Evolutionary conservation across 306 rosid genomes (phyloP), one percentile per base, ranked within the genome.

Genomic region (Argentina anserina): DNA sequence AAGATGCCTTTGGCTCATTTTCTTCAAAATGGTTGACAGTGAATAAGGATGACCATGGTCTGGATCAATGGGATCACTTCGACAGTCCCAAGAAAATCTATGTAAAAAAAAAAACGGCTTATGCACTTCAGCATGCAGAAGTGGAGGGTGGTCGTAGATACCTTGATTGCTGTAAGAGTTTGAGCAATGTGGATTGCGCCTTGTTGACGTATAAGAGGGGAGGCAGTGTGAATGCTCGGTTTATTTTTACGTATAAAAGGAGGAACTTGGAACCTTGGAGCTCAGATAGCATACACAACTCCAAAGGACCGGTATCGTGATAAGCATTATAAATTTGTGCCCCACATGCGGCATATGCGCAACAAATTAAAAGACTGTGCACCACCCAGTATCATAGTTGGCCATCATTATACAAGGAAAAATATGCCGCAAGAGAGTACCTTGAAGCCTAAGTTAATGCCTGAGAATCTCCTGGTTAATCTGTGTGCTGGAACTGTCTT

Each of bases 401-500:
- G 86, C 36, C 96, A 90, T 77, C 98, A 90, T 73, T 86, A 87
- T 74, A 89, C 96, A 46, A 3, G 66, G 59, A 79, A 72, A 61
- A 84, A 91, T 75, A 91, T 23, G 98, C 97, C 8, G 90, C 96
- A 21, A 87, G 90, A 76, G 91, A 90, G 73, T 93, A 93, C 81
- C 93, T 93, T 53, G 94, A 90, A 85, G 98, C 97, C 64, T 78
- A 89, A 86, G 67, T 85, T 85, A 65, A 47, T 87, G 75, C 97
- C 97, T 0, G 88, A 87, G 83, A 87, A 81, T 76, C 90, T 97
- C 55, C 80, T 90, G 82, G 77, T 90, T 78, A 93, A 90, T 87
- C 92, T 90, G 4, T 90, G 96, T 81, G 98, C 88, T 36, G 94
- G 96, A 87, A 80, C 97, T 37, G 86, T 97, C 77, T 80, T 90